phyloP scores from a whole-genome alignment of 2,329 filamentous ascomycete species.

The Ceratocystis papillata region DNA sequence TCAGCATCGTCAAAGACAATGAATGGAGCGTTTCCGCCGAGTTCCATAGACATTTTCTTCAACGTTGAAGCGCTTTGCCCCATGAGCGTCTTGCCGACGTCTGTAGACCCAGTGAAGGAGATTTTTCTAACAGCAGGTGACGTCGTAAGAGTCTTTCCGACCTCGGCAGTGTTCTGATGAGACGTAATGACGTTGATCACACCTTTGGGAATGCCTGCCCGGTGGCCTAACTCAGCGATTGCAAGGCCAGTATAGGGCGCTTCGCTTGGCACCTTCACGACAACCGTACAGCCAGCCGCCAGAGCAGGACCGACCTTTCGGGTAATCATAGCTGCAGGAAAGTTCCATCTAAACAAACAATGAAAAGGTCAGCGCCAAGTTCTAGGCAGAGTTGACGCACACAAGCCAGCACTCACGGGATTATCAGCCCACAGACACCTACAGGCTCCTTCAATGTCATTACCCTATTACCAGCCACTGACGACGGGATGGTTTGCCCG shows the following conservation, averaged over 20 bases:
- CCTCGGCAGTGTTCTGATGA: constrained; percentile 63
- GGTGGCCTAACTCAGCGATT: constrained; percentile 71
- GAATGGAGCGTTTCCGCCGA: constrained; percentile 90
- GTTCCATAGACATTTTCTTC: constrained; percentile 76
- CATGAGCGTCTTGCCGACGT: constrained; percentile 67
- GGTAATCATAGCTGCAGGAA: constrained; percentile 66
- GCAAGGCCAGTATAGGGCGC: constrained; percentile 87
- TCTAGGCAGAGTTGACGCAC: neutral
- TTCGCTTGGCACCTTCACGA: constrained; percentile 82
- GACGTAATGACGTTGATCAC: constrained; percentile 85
- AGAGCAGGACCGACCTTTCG: constrained; percentile 62
- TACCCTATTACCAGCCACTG: constrained; percentile 60
- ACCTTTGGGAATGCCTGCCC: constrained; percentile 80
- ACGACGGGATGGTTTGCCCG: constrained; percentile 63
- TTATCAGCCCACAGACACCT: constrained; percentile 72
- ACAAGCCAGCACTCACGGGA: constrained; percentile 41
- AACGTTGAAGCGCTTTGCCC: constrained; percentile 74
- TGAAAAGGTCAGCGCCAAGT: neutral
- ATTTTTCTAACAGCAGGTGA: constrained; percentile 72
- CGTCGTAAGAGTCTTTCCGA: constrained; percentile 62
- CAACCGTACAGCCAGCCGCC: constrained; percentile 90
- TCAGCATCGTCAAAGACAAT: constrained; percentile 96
- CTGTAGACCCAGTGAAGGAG: constrained; percentile 79
- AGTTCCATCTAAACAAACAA: constrained; percentile 57
- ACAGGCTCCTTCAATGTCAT: constrained; percentile 74